A percentile compares a stretch with the other conserved stretches of the same genome.
Conservation (phyloP, 2,329 filamentous ascomycete species). For the Truncatella angustata region DNA sequence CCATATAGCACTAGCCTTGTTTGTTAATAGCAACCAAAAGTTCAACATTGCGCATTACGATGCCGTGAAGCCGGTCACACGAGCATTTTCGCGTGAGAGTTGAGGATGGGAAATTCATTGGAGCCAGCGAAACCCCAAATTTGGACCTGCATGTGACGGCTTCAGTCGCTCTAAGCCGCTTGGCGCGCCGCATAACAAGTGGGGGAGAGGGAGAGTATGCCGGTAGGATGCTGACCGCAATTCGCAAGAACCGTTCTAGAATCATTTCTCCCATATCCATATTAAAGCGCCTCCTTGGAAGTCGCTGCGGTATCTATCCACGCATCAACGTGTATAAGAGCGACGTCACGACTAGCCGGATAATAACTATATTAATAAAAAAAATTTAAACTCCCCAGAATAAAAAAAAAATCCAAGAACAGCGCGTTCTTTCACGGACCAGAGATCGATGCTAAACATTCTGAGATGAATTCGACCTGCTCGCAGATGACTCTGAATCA, state of each 20-base stretch:
- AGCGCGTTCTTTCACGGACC: no score
- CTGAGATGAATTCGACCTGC: no score
- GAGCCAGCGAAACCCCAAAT: background rate
- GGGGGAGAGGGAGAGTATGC: background rate
- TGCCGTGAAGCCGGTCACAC: background rate
- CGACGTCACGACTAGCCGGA: no score
- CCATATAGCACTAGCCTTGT: no score
- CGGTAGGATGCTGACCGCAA: background rate
- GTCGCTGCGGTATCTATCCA: no score
- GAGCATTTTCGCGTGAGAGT: slow-evolving; percentile 1
- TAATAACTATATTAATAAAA: no score
- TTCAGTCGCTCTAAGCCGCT: background rate
- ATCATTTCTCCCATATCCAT: background rate
- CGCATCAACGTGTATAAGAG: background rate
- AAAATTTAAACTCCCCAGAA: no score
- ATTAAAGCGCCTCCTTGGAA: background rate
- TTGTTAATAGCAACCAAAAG: no score
- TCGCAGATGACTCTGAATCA: slow-evolving; percentile 3
- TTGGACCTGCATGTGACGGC: slow-evolving; percentile 1
- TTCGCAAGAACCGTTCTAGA: background rate
- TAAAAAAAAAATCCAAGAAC: no score
- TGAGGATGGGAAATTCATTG: background rate
- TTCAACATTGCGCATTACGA: no score
- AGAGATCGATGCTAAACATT: no score
- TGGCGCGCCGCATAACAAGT: background rate